These are phyloP conservation scores for Yamadazyma scolyti DNA, from an alignment of 805 yeast species.

Conservation along the genomic window DNA sequence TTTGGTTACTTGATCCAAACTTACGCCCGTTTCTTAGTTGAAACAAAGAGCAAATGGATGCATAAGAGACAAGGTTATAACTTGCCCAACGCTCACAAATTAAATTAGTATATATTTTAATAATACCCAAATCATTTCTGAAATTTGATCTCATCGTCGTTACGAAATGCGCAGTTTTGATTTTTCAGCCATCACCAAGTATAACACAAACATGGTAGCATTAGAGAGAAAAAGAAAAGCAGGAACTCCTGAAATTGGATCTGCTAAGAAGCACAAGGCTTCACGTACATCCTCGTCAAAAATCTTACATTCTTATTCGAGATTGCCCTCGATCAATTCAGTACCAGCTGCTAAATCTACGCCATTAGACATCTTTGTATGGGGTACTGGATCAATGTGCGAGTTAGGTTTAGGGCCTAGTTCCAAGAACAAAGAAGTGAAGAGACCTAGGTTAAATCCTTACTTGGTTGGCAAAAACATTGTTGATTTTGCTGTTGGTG, in stretches of 20 bases:
- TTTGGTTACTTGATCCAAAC: constrained; percentile 55
- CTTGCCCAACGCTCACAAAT: constrained; percentile 28
- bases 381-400: constrained; percentile 98
- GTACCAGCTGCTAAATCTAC: constrained; percentile 35
- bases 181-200: too few relatives aligned
- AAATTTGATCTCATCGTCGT: neutral
- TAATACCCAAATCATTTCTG: neutral
- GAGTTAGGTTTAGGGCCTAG: constrained; percentile 96
- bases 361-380: constrained; percentile 76
- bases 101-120: constrained; percentile 17
- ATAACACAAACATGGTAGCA: constrained; percentile 35
- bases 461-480: constrained; percentile 64
- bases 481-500: constrained; percentile 90
- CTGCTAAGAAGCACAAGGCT: constrained; percentile 21
- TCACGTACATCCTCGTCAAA: constrained; percentile 32
- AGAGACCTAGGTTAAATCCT: constrained; percentile 91
- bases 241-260: constrained; percentile 15
- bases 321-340: constrained; percentile 43
- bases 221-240: constrained; percentile 32
- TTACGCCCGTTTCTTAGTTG: constrained; percentile 34
- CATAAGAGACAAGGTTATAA: constrained; percentile 38
- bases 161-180: neutral
- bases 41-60: constrained; percentile 38
- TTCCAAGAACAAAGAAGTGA: constrained; percentile 89
- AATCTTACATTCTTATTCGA: constrained; percentile 47